These are phyloP conservation scores for Dendrostoma leiphaemia DNA, from an alignment of 2,329 filamentous ascomycete species.

Conservation along the genomic window DNA sequence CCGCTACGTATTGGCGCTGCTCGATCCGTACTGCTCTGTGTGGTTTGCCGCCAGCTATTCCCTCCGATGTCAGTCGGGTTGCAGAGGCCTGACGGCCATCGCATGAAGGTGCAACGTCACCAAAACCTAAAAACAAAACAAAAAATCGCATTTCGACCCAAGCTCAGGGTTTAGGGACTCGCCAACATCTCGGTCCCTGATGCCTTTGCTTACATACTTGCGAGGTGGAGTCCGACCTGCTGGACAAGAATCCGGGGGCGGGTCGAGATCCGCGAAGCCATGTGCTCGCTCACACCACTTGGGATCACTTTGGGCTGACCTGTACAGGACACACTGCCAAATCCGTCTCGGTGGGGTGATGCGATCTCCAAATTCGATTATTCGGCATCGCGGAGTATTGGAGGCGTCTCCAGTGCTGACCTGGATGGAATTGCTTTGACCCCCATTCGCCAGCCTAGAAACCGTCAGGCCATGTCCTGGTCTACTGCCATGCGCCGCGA, in stretches of 20 bases:
- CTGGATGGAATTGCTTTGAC: neutral
- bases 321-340: neutral
- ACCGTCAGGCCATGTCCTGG: neutral
- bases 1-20: too few relatives aligned
- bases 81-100: too few relatives aligned
- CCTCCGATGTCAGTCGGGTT: too few relatives aligned
- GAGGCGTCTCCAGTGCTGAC: neutral
- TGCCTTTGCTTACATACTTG: too few relatives aligned
- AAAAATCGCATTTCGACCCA: too few relatives aligned
- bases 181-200: too few relatives aligned
- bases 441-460: neutral
- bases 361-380: neutral
- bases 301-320: constrained; percentile 10
- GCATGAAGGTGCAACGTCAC: too few relatives aligned
- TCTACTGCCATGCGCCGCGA: neutral
- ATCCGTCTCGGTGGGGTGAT: neutral
- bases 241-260: neutral
- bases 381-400: neutral
- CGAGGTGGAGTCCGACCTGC: neutral
- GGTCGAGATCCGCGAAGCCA: neutral
- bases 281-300: neutral
- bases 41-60: too few relatives aligned
- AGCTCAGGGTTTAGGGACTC: too few relatives aligned
- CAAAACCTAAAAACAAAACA: too few relatives aligned
- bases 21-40: too few relatives aligned